Base-by-base conservation (phyloP, 129 eudicot species). In the Escallonia herrerae region DNA sequence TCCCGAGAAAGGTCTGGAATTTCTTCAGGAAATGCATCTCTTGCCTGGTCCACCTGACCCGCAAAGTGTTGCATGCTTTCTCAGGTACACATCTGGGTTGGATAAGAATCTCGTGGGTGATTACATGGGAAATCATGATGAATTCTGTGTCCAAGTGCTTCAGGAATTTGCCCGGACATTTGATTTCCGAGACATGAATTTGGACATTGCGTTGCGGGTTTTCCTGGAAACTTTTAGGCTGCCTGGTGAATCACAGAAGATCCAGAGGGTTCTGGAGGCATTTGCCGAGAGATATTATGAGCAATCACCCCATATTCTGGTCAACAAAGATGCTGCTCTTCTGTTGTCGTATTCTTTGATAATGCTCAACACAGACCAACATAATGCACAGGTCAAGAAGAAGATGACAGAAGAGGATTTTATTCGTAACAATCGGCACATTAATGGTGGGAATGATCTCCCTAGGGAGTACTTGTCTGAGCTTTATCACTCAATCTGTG, bases 171-270 rank as follows among this genome's bases (percentile, higher is more conserved):
- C 90, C 6, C 74, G 79, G 77, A 80, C 95, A 0, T 89, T 89
- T 59, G 86, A 89, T 71, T 90, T 90, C 59, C 90, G 65, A 59
- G 85, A 67, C 60, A 86, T 90, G 95, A 81, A 86, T 68, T 68
- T 86, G 56, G 97, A 90, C 63, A 83, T 74, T 15, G 97, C 97
- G 47, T 61, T 90, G 75, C 87, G 95, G 59, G 74, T 86, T 58
- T 86, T 90, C 67, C 56, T 90, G 78, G 88, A 90, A 63, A 86
- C 95, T 37, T 90, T 90, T 61, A 71, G 90, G 64, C 72, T 90
- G 72, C 97, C 97, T 3, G 97, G 97, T n/a, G 97, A 90, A 69
- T 76, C 97, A 43, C 97, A 90, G 70, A 90, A 90, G 74, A 90
- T 90, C 45, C 90, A 86, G 55, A 77, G 97, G 72, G 95, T 90